Evolutionary conservation across 2,329 filamentous ascomycete genomes (phyloP).

Genomic region (Alternaria brassicicola): DNA sequence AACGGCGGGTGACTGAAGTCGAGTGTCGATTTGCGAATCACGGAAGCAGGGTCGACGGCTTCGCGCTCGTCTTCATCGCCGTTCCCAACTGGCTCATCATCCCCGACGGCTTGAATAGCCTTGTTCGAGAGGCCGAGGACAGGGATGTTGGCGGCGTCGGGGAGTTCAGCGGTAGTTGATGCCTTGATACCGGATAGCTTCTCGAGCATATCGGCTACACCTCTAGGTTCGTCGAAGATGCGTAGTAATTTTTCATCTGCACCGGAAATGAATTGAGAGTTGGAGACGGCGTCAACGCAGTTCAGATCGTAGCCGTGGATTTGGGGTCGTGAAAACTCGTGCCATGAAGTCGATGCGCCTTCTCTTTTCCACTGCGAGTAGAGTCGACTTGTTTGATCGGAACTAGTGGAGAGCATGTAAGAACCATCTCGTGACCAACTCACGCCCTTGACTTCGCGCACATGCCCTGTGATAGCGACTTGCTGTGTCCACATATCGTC

Average conservation of each 20-base stretch:
- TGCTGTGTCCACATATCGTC: slow-evolving; percentile 76
- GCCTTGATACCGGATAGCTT: slow-evolving; percentile 66
- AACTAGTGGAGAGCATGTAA: slow-evolving; percentile 86
- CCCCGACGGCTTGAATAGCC: slow-evolving; percentile 66
- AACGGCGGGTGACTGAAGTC: slow-evolving; percentile 76
- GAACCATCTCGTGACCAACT: slow-evolving; percentile 82
- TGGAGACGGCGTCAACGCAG: slow-evolving; percentile 79
- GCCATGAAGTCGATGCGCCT: slow-evolving; percentile 68
- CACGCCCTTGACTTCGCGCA: slow-evolving; percentile 78
- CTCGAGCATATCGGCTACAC: slow-evolving; percentile 75
- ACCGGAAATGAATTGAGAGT: slow-evolving; percentile 84
- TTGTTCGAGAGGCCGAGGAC: slow-evolving; percentile 97
- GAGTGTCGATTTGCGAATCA: slow-evolving; percentile 66
- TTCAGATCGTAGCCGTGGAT: slow-evolving; percentile 99
- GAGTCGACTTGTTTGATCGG: slow-evolving; percentile 90
- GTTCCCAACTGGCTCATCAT: slow-evolving; percentile 38
- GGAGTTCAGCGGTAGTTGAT: slow-evolving; percentile 54
- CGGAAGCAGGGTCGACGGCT: slow-evolving; percentile 61
- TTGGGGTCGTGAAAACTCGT: slow-evolving; percentile 93
- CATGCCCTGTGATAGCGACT: slow-evolving; percentile 82
- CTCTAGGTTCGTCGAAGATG: slow-evolving; percentile 88
- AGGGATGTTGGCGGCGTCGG: slow-evolving; percentile 92
- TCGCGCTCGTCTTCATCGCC: slow-evolving; percentile 60
- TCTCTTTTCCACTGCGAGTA: slow-evolving; percentile 76
- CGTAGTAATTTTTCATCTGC: slow-evolving; percentile 98